A percentile compares a stretch with the other conserved stretches of the same genome.
Conservation (phyloP, 2,329 filamentous ascomycete species). For the Pseudopithomyces maydicus region DNA sequence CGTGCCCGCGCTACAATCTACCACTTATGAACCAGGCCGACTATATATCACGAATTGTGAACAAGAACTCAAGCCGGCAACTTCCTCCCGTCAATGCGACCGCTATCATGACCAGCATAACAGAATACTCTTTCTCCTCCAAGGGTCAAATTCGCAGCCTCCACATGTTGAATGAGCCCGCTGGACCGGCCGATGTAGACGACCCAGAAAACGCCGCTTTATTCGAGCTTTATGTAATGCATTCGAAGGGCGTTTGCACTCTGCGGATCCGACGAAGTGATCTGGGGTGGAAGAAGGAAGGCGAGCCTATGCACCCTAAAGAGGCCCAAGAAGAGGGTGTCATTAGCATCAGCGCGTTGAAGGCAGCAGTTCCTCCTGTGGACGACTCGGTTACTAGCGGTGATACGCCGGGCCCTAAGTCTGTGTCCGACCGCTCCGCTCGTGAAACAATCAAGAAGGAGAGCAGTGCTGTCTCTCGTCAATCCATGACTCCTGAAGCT, state of each 20-base stretch:
- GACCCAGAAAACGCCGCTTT: conserved; percentile 70
- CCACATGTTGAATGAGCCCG: conserved; percentile 79
- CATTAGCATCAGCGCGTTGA: conserved; percentile 74
- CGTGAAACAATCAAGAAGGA: conserved; percentile 45
- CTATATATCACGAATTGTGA: conserved; percentile 79
- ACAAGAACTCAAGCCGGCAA: conserved; percentile 58
- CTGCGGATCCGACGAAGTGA: conserved; percentile 85
- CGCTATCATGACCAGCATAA: conserved; percentile 94
- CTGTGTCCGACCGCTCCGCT: conserved; percentile 40
- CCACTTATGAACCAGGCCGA: conserved; percentile 81
- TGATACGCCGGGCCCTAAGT: conserved; percentile 38
- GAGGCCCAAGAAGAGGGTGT: conserved; percentile 76
- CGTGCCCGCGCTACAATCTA: conserved; percentile 89
- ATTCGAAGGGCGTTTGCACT: conserved; percentile 95
- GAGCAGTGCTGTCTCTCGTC: conserved; percentile 37
- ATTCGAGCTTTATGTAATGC: conserved; percentile 96
- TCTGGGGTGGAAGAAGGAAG: conserved; percentile 88
- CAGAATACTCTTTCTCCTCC: conserved; percentile 89
- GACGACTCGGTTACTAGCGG: conserved; percentile 47
- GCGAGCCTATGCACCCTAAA: conserved; percentile 80
- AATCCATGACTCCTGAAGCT: conserved; percentile 44
- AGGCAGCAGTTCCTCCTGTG: conserved; percentile 34
- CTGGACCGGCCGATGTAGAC: conserved; percentile 62
- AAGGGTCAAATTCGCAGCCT: conserved; percentile 88
- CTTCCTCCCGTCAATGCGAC: conserved; percentile 86